Evolutionary conservation across 768 basidiomycete species (phyloP), one percentile per base, ranked within the genome.

Genomic region (Tephrocybe sp.): DNA sequence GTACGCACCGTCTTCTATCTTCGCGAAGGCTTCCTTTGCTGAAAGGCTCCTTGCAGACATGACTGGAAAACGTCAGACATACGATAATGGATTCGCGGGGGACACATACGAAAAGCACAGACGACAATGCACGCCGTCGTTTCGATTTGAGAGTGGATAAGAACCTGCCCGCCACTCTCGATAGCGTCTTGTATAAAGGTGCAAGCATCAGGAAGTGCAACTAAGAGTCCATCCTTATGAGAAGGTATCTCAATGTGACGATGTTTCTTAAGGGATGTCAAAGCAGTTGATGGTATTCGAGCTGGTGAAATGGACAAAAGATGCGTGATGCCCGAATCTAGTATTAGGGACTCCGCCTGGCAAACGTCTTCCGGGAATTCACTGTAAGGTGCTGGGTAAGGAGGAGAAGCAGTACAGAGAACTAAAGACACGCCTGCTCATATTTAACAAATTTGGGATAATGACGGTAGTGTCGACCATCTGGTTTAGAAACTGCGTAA

Each of bases 291-390:
- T 6, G 69, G 64, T 27, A 74, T 57, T 47, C 73, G 69, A n/a
- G 78, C 69, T n/a, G 83, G 82, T 2, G 78, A 72, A 22, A 85
- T 64, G 2, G 80, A 75, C 37, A 86, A 52, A 12, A 83, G 44
- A 56, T 84, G 82, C 0, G 81, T 81, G 18, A 76, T 66, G 16
- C 73, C 78, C 9, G 81, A 56, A 45, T 83, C 80, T 12, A 68
- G 42, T 18, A 86, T 68, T 28, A 84, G 67, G 12, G 72, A 74
- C 34, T 76, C 72, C 13, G 73, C 78, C 55, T 80, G 74, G 18
- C 73, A 71, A 0, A 66, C 52, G 43, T 85, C 80, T 26, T 72
- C 63, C 1, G 84, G 84, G 56, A 84, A 84, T 32, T 82, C 81
- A 53, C 84, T 59, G 25, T 79, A 51, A 19, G 5, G 38, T 25